Percentiles rank a stretch among this genome's conserved stretches.
Conservation (phyloP, 1,284 basidiomycete genomes). For the Testicularia cyperi region DNA sequence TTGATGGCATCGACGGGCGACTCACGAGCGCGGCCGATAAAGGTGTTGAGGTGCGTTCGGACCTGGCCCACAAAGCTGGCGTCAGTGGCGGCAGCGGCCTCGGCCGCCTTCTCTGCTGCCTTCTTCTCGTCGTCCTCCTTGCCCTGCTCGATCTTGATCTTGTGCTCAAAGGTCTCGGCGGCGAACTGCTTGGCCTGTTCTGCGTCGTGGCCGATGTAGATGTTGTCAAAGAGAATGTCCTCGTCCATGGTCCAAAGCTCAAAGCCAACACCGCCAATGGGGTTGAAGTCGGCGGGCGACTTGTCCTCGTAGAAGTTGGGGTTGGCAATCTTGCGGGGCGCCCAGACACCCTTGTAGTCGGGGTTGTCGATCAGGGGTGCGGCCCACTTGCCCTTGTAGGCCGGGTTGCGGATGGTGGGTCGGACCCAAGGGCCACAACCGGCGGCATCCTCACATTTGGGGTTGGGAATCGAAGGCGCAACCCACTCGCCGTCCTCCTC, state of each 20-base stretch:
- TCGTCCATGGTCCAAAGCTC: conserved; percentile 60
- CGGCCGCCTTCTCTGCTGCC: conserved; percentile 20
- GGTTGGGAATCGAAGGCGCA: conserved; percentile 73
- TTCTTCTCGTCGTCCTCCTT: conserved; percentile 37
- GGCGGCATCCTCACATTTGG: conserved; percentile 81
- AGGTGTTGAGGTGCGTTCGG: conserved; percentile 29
- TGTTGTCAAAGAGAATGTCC: conserved; percentile 59
- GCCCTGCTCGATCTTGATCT: conserved; percentile 55
- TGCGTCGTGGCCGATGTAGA: conserved; percentile 55
- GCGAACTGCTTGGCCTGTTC: conserved; percentile 51
- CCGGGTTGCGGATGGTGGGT: conserved; percentile 93
- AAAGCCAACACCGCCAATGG: conserved; percentile 56
- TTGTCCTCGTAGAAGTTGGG: conserved; percentile 87
- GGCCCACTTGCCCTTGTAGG: conserved; percentile 93
- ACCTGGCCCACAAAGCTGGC: conserved; percentile 31
- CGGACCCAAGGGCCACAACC: conserved; percentile 92
- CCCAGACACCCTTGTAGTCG: conserved; percentile 55
- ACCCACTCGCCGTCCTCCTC: conserved; percentile 99
- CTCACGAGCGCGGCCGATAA: conserved; percentile 31
- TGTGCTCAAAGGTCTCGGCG: conserved; percentile 50
- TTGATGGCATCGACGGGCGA: conserved; percentile 52
- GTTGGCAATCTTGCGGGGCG: conserved; percentile 66
- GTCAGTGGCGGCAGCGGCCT: conserved; percentile 11
- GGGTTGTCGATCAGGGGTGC: conserved; percentile 76
- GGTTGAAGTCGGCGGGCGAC: conserved; percentile 74